Percentiles rank a stretch among this genome's conserved stretches.
These are phyloP conservation scores for Peronosclerospora sorghi DNA, from an alignment of 352 stramenopile genomes.

Conservation along the genomic window DNA sequence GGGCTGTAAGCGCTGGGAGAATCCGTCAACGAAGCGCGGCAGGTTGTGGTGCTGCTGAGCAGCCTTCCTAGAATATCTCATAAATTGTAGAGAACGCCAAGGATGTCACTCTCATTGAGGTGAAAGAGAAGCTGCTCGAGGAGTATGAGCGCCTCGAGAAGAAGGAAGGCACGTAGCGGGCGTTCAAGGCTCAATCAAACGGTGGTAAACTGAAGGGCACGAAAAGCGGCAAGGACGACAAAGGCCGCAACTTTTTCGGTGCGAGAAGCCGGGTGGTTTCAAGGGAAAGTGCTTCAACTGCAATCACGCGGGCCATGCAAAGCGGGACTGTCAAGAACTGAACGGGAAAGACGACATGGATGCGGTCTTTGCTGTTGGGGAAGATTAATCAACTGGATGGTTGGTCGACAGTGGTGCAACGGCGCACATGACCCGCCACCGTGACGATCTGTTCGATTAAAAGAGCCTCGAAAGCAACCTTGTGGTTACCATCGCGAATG, in stretches of 20 bases:
- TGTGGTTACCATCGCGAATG: neutral
- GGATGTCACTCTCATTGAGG: conserved; percentile 7
- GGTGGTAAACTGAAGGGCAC: neutral
- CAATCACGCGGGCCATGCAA: neutral
- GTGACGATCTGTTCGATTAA: neutral
- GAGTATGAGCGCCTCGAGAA: conserved; percentile 11
- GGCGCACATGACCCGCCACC: neutral
- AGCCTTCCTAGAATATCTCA: conserved; percentile 13
- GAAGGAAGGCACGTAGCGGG: conserved; percentile 1
- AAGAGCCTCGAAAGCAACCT: neutral
- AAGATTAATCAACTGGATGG: neutral
- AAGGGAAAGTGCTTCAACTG: conserved; percentile 10
- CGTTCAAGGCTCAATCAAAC: neutral
- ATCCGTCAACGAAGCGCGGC: conserved; percentile 9
- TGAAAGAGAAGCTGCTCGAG: conserved; percentile 20
- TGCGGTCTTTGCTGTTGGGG: neutral
- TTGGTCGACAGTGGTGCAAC: neutral
- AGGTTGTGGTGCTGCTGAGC: conserved; percentile 18
- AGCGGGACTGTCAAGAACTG: neutral
- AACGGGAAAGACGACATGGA: neutral
- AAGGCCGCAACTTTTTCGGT: too few species aligned
- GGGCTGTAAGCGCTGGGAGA: conserved; percentile 15
- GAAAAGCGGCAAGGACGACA: too few species aligned
- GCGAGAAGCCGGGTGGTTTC: neutral
- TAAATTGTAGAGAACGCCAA: conserved; percentile 13